phyloP scores from a whole-genome alignment of 805 yeast species.

The Kazachstania africana region DNA sequence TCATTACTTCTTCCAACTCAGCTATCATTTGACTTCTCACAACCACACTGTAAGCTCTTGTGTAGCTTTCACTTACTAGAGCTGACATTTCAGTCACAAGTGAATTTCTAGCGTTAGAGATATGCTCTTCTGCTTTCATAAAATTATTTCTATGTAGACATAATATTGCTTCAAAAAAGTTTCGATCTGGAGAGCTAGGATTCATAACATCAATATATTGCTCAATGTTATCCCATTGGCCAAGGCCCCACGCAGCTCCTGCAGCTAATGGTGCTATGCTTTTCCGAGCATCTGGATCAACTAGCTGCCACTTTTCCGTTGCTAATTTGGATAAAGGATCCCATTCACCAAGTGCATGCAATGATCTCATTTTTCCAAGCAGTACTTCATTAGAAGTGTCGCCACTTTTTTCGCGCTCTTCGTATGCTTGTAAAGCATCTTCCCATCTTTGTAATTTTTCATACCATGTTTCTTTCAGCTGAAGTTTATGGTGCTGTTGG shows the following conservation, averaged over 20 bases:
- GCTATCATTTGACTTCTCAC: slow-evolving; percentile 96
- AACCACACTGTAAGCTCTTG: slow-evolving; percentile 92
- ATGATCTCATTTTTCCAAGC: slow-evolving; percentile 96
- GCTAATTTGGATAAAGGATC: slow-evolving; percentile 81
- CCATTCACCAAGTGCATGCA: slow-evolving; percentile 99
- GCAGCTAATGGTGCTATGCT: slow-evolving; percentile 95
- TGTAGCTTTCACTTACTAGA: slow-evolving; percentile 87
- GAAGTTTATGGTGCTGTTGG: slow-evolving; percentile 79
- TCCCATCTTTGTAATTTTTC: slow-evolving; percentile 97
- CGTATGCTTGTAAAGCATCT: slow-evolving; percentile 86
- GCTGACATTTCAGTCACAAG: slow-evolving; percentile 91
- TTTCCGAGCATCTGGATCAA: slow-evolving; percentile 62
- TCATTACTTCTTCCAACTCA: slow-evolving; percentile 88
- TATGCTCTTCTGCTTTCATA: slow-evolving; percentile 67
- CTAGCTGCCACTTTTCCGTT: slow-evolving; percentile 68
- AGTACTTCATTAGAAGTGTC: slow-evolving; percentile 71
- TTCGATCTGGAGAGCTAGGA: slow-evolving; percentile 83
- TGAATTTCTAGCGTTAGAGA: slow-evolving; percentile 74
- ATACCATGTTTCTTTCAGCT: slow-evolving; percentile 94
- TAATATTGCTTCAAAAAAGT: slow-evolving; percentile 86
- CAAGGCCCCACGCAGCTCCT: slow-evolving; percentile 97
- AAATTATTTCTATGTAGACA: slow-evolving; percentile 79
- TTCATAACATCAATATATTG: slow-evolving; percentile 84
- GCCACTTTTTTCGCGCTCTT: slow-evolving; percentile 50
- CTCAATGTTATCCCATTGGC: slow-evolving; percentile 95